A percentile compares a stretch with the other conserved stretches of the same genome.
phyloP scores from a whole-genome alignment of 345 rosid genomes.

The Acer negundo region DNA sequence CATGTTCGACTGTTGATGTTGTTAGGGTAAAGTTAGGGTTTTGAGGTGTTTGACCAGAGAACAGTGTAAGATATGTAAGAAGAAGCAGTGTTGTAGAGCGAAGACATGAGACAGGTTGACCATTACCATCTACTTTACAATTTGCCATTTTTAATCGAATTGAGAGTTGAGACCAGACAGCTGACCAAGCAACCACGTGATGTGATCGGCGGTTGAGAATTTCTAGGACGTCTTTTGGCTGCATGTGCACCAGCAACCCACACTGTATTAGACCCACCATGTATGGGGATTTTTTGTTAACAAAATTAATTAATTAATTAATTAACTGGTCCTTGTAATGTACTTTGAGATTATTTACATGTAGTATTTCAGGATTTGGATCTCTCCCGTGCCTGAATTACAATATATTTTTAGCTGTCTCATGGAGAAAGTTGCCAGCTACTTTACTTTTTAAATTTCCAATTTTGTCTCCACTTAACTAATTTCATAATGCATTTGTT shows the following conservation, averaged over 20 bases:
- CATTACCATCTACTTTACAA: too few relatives aligned
- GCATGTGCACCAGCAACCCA: background rate
- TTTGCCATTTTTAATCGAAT: background rate
- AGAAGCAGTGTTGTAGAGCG: background rate
- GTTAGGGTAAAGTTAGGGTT: too few relatives aligned
- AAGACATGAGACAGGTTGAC: background rate
- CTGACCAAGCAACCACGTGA: slow-evolving; percentile 34
- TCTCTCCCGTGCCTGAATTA: background rate
- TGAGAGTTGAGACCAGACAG: slow-evolving; percentile 11
- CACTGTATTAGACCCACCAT: background rate
- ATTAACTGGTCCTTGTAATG: background rate
- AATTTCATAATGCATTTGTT: too few relatives aligned
- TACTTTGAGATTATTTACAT: background rate
- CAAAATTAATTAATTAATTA: background rate
- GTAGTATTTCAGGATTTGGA: slow-evolving; percentile 11
- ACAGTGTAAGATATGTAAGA: background rate
- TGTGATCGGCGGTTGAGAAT: slow-evolving; percentile 24
- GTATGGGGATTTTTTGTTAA: background rate
- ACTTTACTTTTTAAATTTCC: background rate
- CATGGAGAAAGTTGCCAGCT: background rate
- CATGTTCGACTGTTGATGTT: background rate
- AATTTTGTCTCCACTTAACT: too few relatives aligned
- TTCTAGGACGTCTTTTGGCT: slow-evolving; percentile 22
- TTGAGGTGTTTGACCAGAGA: background rate
- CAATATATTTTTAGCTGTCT: background rate